These are phyloP conservation scores for Tricholoma matsutake DNA, from an alignment of 768 basidiomycete species.

Conservation along the genomic window DNA sequence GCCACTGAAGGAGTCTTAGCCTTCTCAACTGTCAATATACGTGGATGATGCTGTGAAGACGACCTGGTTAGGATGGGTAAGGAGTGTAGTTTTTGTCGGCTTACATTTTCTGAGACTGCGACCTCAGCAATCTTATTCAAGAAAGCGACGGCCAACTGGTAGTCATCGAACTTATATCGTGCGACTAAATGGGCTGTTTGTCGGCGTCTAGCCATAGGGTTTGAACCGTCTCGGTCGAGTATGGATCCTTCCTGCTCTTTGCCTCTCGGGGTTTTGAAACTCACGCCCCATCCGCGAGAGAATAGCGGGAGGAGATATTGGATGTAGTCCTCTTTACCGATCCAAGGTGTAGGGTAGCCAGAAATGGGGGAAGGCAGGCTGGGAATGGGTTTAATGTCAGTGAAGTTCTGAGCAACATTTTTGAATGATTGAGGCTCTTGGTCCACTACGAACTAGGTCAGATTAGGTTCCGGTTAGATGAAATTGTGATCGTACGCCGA, in stretches of 20 bases:
- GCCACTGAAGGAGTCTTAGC: slow-evolving; percentile 11
- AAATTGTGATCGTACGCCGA: neutral
- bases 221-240: neutral
- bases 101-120: slow-evolving; percentile 26
- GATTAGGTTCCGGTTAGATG: neutral
- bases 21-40: slow-evolving; percentile 12
- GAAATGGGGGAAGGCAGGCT: slow-evolving; percentile 13
- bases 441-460: neutral
- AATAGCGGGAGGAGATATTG: slow-evolving; percentile 35
- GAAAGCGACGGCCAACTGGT: slow-evolving; percentile 17
- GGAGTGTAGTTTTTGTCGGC: slow-evolving; percentile 5
- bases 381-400: neutral
- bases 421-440: neutral
- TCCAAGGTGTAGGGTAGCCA: slow-evolving; percentile 31
- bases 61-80: neutral
- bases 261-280: slow-evolving; percentile 1
- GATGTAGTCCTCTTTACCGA: slow-evolving; percentile 29
- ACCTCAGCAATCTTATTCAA: slow-evolving; percentile 14
- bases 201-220: neutral
- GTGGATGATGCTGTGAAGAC: slow-evolving; percentile 25
- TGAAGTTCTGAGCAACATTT: neutral
- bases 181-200: slow-evolving; percentile 11
- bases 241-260: neutral
- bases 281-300: slow-evolving; percentile 25
- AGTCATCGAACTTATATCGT: slow-evolving; percentile 17